phyloP scores from a whole-genome alignment of 352 stramenopile species.

The Globisporangium emineosum region DNA sequence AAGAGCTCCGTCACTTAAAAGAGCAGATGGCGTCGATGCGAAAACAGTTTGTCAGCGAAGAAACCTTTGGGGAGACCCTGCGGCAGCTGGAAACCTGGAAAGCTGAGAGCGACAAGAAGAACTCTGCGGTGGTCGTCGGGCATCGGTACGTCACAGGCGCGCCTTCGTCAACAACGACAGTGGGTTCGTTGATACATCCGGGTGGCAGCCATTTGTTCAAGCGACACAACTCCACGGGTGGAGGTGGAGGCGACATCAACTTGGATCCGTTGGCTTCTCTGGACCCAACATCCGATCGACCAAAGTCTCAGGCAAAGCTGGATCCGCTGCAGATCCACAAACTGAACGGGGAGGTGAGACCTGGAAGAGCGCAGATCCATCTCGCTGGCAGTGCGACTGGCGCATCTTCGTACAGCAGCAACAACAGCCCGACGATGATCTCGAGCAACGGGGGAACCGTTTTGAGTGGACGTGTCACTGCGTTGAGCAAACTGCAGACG shows the following conservation, averaged over 20 bases:
- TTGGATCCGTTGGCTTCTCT: conserved; percentile 7
- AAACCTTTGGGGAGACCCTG: conserved; percentile 31
- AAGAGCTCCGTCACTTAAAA: conserved; percentile 39
- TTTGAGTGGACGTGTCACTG: conserved; percentile 3
- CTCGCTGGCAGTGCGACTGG: neutral
- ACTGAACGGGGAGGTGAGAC: conserved; percentile 24
- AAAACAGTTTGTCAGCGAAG: conserved; percentile 51
- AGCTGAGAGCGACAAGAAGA: conserved; percentile 25
- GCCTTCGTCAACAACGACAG: conserved; percentile 12
- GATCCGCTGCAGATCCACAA: conserved; percentile 55
- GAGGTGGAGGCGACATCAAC: neutral
- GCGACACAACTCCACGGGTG: conserved; percentile 25
- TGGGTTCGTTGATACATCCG: conserved; percentile 16
- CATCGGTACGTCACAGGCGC: conserved; percentile 25
- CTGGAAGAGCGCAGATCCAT: conserved; percentile 1
- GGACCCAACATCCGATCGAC: conserved; percentile 24
- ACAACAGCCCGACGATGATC: conserved; percentile 10
- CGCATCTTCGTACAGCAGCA: neutral
- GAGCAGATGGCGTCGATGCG: conserved; percentile 37
- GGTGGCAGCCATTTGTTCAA: conserved; percentile 13
- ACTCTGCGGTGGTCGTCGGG: conserved; percentile 23
- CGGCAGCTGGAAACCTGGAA: conserved; percentile 39
- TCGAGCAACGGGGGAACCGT: conserved; percentile 23
- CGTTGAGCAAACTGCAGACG: conserved; percentile 50
- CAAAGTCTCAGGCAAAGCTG: conserved; percentile 56